A percentile compares a stretch with the other conserved stretches of the same genome.
phyloP scores from a whole-genome alignment of 2,329 filamentous ascomycete species.

The Sclerotinia borealis region DNA sequence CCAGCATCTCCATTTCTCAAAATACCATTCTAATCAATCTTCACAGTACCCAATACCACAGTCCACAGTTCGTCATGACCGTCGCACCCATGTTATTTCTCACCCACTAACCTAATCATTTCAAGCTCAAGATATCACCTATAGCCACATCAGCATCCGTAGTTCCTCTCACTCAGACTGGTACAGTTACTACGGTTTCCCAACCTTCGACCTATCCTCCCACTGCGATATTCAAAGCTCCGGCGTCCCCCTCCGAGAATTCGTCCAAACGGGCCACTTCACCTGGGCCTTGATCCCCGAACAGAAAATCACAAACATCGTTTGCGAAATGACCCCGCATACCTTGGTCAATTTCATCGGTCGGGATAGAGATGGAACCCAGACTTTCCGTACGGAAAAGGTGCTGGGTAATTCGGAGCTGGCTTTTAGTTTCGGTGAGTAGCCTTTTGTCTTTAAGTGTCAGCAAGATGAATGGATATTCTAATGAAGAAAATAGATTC shows the following conservation, averaged over 20 bases:
- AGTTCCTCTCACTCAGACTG: not conserved
- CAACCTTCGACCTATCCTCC: not conserved
- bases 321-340: slow-evolving; percentile 1
- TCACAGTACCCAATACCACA: not conserved
- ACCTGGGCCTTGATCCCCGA: slow-evolving; percentile 3
- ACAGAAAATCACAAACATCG: slow-evolving; percentile 6
- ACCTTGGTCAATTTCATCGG: slow-evolving; percentile 1
- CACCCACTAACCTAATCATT: not conserved
- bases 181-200: slow-evolving; percentile 3
- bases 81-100: not conserved
- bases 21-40: not conserved
- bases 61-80: not conserved
- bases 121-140: not conserved
- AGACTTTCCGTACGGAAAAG: not conserved
- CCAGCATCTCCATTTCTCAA: too few species aligned
- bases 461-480: not conserved
- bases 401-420: not conserved
- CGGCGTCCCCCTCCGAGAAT: not conserved
- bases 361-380: not conserved
- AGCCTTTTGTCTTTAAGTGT: not conserved
- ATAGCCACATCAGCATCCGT: slow-evolving; percentile 3
- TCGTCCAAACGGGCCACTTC: not conserved
- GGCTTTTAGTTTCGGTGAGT: not conserved
- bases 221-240: slow-evolving; percentile 5
- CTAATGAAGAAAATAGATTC: not conserved